A percentile compares a stretch with the other conserved stretches of the same genome.
phyloP scores from a whole-genome alignment of 2,329 filamentous ascomycete genomes.

The Talaromyces sp. region DNA sequence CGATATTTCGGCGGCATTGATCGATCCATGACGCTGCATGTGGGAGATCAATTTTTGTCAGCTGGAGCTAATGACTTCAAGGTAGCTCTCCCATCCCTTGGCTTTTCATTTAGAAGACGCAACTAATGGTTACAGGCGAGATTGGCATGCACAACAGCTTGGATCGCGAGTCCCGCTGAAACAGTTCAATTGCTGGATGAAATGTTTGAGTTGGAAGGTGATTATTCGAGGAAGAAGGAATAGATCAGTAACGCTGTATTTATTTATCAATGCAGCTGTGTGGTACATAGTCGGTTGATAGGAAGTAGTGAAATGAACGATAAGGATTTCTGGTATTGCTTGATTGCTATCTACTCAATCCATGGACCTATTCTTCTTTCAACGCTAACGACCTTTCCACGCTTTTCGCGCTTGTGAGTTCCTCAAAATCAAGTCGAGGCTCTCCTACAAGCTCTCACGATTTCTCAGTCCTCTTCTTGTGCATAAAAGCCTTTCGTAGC shows the following conservation, averaged over 20 bases:
- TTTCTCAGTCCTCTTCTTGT: background rate
- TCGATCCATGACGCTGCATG: slow-evolving; percentile 79
- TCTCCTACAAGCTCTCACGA: background rate
- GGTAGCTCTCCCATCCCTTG: slow-evolving; percentile 37
- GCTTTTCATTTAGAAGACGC: too few relatives aligned
- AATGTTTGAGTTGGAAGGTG: slow-evolving; percentile 54
- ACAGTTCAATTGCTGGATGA: slow-evolving; percentile 89
- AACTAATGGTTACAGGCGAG: slow-evolving; percentile 54
- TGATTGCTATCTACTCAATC: background rate
- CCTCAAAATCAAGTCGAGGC: too few relatives aligned
- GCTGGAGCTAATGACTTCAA: slow-evolving; percentile 98
- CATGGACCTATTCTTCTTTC: background rate
- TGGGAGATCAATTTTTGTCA: slow-evolving; percentile 93
- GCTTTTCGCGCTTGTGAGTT: too few relatives aligned
- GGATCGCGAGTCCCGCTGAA: slow-evolving; percentile 91
- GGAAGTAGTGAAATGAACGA: background rate
- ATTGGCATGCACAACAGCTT: slow-evolving; percentile 88
- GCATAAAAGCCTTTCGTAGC: background rate
- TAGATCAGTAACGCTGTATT: background rate
- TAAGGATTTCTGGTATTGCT: background rate
- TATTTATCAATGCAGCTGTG: background rate
- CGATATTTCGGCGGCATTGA: slow-evolving; percentile 77
- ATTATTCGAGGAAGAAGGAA: background rate
- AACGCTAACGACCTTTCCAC: background rate
- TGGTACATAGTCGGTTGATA: background rate